Base-by-base conservation (phyloP, 768 basidiomycete species). In the Leccinellum albellum region DNA sequence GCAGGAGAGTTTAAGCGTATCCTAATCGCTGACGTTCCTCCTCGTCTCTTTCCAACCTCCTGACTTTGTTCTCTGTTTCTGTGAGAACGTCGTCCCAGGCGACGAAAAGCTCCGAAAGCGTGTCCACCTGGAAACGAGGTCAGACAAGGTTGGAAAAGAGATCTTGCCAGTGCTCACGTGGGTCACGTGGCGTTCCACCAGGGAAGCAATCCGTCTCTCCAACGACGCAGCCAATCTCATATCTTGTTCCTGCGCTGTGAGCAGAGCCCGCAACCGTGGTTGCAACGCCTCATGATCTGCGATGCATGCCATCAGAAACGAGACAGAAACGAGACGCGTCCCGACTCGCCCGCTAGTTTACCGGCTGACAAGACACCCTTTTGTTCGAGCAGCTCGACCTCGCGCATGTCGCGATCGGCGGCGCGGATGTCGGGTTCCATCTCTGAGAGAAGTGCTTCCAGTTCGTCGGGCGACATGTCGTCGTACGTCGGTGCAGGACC, bases 371-470 rank as follows among this genome's bases (percentile, higher is more conserved):
- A 78, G 9, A 89, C 84, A 32, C 88, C 89, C 60, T 83, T 88
- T 64, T 80, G 79, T 63, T 88, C 85, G 47, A 92, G 71, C 14
- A 76, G 70, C 56, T 86, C 85, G 31, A 94, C 89, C 66, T 92
- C 91, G 35, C 80, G 81, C 79, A 92, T 82, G 62, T 91, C 89
- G 8, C 87, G 82, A 63, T 93, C 91, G 10, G 89, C 91, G 31
- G 84, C 82, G 29, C 91, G 89, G 51, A 93, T 84, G 51, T 94
- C 91, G 4, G 84, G 81, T 61, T 92, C 91, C 85, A 93, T 88
- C 65, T 94, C 91, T 0, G 79, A 71, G 10, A 92, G 71, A 54
- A 89, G 78, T 0, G 86, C 85, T 40, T 89, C 87, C 8, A 92
- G 74, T 63, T 89, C 89, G 55, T 81, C 80, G 0, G 82, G 65